Conservation (phyloP, 164 flowering plant species). For the Sextonia rubra region DNA sequence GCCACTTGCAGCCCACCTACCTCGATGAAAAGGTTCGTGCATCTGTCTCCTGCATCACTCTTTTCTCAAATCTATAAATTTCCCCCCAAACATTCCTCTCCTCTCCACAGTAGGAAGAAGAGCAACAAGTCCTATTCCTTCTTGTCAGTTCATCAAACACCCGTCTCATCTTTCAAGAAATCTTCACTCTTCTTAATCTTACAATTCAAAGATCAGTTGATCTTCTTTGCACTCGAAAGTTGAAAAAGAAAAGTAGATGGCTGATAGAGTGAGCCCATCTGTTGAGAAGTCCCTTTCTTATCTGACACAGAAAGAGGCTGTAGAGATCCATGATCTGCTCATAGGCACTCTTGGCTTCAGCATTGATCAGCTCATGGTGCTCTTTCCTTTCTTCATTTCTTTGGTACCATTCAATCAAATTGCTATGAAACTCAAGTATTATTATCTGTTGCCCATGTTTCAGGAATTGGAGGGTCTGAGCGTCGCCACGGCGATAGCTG, state of each 20-base stretch:
- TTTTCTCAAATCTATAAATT: not conserved
- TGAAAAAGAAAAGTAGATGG: slow-evolving; percentile 10
- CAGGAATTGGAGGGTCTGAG: slow-evolving; percentile 92
- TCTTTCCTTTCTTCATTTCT: not conserved
- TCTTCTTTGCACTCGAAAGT: not conserved
- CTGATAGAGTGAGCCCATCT: slow-evolving; percentile 15
- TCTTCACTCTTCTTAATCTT: not conserved
- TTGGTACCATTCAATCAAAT: not conserved
- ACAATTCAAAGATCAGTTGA: not conserved
- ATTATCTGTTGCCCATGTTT: slow-evolving; percentile 3
- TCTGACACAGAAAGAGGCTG: slow-evolving; percentile 63
- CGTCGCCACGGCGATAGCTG: slow-evolving; percentile 74
- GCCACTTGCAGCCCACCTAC: no score
- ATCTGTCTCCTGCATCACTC: no score
- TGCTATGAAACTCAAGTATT: not conserved
- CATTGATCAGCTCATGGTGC: slow-evolving; percentile 86
- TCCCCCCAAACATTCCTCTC: not conserved
- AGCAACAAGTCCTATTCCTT: no score
- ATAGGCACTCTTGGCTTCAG: slow-evolving; percentile 89
- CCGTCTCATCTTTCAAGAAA: not conserved
- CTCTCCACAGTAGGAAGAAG: no score
- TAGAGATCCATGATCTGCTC: slow-evolving; percentile 70
- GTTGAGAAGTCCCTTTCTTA: slow-evolving; percentile 38
- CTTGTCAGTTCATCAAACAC: not conserved
- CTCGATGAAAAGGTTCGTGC: no score